phyloP scores from a whole-genome alignment of 306 rosid genomes.

The Prunus armeniaca region DNA sequence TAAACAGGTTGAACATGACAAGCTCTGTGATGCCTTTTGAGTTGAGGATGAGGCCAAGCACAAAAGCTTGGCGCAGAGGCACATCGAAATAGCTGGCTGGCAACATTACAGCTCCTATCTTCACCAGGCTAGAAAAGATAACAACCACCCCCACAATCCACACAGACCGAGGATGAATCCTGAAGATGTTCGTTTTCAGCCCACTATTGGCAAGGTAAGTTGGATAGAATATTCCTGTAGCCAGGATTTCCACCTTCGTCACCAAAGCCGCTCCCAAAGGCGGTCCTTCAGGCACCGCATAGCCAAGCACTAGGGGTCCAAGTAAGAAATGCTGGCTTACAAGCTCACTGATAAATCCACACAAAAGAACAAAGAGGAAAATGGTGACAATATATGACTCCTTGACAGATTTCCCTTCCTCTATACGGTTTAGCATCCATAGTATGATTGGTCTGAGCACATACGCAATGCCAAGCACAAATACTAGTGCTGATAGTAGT shows the following conservation, averaged over 20 bases:
- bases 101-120: constrained; percentile 51
- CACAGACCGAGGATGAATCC: neutral
- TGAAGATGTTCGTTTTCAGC: constrained; percentile 44
- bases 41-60: constrained; percentile 59
- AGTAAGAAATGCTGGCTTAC: constrained; percentile 52
- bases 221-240: constrained; percentile 46
- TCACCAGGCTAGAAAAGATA: constrained; percentile 20
- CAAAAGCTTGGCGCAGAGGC: constrained; percentile 32
- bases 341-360: constrained; percentile 35
- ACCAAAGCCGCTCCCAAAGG: constrained; percentile 57
- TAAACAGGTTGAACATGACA: constrained; percentile 43
- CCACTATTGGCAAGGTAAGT: constrained; percentile 56
- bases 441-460: constrained; percentile 29
- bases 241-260: constrained; percentile 37
- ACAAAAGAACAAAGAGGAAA: constrained; percentile 28
- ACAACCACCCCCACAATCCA: constrained; percentile 32
- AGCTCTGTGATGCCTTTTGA: constrained; percentile 62
- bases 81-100: constrained; percentile 36
- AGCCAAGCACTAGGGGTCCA: constrained; percentile 60
- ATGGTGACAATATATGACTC: constrained; percentile 24
- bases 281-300: constrained; percentile 56
- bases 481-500: constrained; percentile 11
- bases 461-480: constrained; percentile 10
- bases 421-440: constrained; percentile 23
- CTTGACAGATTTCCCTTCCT: constrained; percentile 18